These are phyloP conservation scores for Arthroderma sp. DNA, from an alignment of 2,329 filamentous ascomycete genomes.

Conservation along the genomic window DNA sequence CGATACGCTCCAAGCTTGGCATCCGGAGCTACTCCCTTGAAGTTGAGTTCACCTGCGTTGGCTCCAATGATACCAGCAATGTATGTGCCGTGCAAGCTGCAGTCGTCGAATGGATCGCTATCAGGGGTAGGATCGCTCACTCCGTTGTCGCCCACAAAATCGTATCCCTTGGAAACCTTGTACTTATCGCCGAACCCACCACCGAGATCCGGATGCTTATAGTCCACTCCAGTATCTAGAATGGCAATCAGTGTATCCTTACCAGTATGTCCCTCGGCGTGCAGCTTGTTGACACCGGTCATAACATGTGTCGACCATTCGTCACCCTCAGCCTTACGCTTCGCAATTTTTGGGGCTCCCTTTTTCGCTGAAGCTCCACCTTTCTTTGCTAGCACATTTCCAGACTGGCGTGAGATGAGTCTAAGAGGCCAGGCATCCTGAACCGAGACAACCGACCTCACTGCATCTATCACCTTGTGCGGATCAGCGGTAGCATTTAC, in stretches of 20 bases:
- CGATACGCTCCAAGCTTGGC: conserved; percentile 45
- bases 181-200: conserved; percentile 50
- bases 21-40: conserved; percentile 44
- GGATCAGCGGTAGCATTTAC: neutral
- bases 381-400: conserved; percentile 1
- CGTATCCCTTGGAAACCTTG: conserved; percentile 44
- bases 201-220: conserved; percentile 49
- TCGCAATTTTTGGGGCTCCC: neutral
- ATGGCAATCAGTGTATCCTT: conserved; percentile 10
- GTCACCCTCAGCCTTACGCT: neutral
- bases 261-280: conserved; percentile 4
- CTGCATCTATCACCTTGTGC: neutral
- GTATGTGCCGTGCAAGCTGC: conserved; percentile 48
- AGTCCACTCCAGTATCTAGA: conserved; percentile 38
- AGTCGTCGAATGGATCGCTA: conserved; percentile 42
- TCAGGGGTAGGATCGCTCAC: conserved; percentile 30
- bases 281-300: conserved; percentile 8
- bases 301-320: conserved; percentile 6
- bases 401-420: conserved; percentile 1
- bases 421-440: conserved; percentile 4
- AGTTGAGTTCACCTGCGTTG: conserved; percentile 39
- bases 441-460: neutral
- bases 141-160: conserved; percentile 43
- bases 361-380: neutral
- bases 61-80: conserved; percentile 51